A percentile compares a stretch with the other conserved stretches of the same genome.
Conservation (phyloP, 2,329 filamentous ascomycete genomes). For the Magnaporthiopsis rhizophila region DNA sequence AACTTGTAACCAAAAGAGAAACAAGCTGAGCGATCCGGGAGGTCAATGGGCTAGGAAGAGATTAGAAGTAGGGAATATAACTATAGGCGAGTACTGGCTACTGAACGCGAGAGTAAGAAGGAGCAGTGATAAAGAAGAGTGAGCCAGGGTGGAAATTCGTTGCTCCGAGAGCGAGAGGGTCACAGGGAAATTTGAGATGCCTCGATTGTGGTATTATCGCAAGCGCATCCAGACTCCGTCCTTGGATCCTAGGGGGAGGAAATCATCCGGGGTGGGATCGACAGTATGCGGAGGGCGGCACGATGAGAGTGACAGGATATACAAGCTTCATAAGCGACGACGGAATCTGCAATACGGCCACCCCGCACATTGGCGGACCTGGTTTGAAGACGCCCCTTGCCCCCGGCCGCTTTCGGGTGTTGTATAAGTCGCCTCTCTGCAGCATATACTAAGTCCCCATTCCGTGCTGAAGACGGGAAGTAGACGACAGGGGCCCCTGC, state of each 20-base stretch:
- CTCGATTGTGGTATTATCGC: not conserved
- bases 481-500: not conserved
- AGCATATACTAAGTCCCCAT: not conserved
- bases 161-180: not conserved
- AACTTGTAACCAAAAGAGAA: not conserved
- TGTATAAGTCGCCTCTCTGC: not conserved
- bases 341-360: constrained; percentile 4
- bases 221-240: not conserved
- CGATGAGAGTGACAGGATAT: not conserved
- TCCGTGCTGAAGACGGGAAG: constrained; percentile 2
- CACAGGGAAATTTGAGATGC: not conserved
- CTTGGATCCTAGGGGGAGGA: not conserved
- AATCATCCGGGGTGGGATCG: not conserved
- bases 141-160: not conserved
- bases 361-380: constrained; percentile 7
- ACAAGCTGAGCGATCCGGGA: no score
- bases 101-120: not conserved
- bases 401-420: not conserved
- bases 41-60: not conserved
- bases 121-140: not conserved
- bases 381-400: not conserved
- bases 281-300: no score
- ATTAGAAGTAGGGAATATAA: not conserved
- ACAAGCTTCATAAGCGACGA: constrained; percentile 6
- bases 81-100: not conserved